Evolutionary conservation across 306 rosid genomes (phyloP).

Genomic region (Acacia confusa): DNA sequence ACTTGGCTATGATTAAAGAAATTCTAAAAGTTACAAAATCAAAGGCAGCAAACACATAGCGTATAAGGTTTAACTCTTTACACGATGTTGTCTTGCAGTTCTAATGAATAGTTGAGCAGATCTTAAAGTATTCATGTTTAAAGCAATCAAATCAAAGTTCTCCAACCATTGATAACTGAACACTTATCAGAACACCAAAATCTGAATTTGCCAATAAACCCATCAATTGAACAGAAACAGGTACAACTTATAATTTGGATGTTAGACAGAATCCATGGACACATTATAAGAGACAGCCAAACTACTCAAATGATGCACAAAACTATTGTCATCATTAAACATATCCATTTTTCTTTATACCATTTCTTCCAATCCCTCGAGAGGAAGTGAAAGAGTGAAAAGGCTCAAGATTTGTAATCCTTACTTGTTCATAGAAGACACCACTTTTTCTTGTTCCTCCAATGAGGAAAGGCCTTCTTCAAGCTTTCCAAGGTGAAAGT

Average conservation of each 20-base stretch:
- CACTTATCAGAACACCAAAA: neutral
- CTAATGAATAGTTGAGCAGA: neutral
- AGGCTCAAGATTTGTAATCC: slow-evolving; percentile 18
- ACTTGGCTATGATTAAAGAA: slow-evolving; percentile 4
- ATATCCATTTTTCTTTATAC: slow-evolving; percentile 6
- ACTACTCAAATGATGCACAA: neutral
- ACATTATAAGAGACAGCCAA: neutral
- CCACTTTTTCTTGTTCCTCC: slow-evolving; percentile 64
- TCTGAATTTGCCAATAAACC: neutral
- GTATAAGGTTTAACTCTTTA: neutral
- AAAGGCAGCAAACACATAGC: neutral
- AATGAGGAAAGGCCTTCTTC: slow-evolving; percentile 82
- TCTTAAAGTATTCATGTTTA: neutral
- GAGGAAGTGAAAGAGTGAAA: slow-evolving; percentile 17
- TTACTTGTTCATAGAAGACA: slow-evolving; percentile 59
- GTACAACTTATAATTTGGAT: neutral
- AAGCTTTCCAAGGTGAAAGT: slow-evolving; percentile 77
- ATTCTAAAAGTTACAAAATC: slow-evolving; percentile 7
- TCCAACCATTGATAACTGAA: neutral
- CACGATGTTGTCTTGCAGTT: neutral
- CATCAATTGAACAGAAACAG: neutral
- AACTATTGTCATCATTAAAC: slow-evolving; percentile 5
- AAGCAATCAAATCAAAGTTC: neutral
- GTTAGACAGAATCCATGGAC: neutral
- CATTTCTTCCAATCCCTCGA: slow-evolving; percentile 5